These are phyloP conservation scores for Heliamphora exappendiculata DNA, from an alignment of 148 eudicot species.

Conservation along the genomic window DNA sequence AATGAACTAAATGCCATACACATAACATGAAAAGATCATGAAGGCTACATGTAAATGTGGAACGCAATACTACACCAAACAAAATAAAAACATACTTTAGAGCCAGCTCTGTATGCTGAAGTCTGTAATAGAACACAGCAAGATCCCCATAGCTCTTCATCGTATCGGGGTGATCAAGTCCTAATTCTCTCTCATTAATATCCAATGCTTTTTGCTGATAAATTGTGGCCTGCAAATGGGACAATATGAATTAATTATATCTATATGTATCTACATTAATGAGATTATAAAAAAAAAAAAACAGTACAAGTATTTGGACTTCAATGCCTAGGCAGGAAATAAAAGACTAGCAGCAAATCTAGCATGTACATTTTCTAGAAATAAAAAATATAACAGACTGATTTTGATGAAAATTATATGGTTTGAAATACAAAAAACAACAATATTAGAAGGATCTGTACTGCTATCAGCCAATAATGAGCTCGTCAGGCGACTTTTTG, in stretches of 20 bases:
- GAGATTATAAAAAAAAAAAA: background rate
- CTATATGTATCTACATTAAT: background rate
- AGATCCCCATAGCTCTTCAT: conserved; percentile 99
- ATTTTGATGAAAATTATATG: background rate
- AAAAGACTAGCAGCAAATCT: background rate
- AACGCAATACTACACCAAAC: background rate
- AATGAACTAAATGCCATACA: background rate
- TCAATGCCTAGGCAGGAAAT: background rate
- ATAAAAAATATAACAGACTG: too few relatives aligned
- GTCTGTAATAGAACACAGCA: conserved; percentile 98
- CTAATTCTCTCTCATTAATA: conserved; percentile 95
- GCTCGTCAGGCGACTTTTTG: background rate
- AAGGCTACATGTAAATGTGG: background rate
- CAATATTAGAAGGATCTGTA: background rate
- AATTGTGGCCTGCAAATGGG: conserved; percentile 74
- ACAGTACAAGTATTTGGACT: background rate
- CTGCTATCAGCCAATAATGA: background rate
- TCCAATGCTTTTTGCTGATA: conserved; percentile 99
- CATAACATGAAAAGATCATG: background rate
- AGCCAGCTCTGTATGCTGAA: conserved; percentile 98
- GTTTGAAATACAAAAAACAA: background rate
- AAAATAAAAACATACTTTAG: conserved; percentile 61
- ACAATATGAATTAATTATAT: conserved; percentile 14
- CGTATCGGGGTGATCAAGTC: conserved; percentile 99
- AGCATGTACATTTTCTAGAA: background rate